Conservation (phyloP, 371 early-diverging fungal species). For the Rhizopus stolonifer region DNA sequence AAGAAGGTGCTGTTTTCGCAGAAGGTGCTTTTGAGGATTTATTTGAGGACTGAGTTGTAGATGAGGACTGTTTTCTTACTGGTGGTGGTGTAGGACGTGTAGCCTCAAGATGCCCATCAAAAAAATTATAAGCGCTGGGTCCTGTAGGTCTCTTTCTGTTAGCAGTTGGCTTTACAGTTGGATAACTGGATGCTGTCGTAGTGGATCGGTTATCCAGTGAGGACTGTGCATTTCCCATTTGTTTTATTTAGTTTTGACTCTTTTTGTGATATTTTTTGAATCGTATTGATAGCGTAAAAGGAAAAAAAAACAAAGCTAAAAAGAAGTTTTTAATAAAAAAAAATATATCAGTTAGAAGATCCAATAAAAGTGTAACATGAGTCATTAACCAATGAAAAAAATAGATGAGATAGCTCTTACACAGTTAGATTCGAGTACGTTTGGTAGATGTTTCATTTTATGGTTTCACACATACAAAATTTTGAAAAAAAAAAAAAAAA, state of each 20-base stretch:
- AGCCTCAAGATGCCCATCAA: conserved; percentile 12
- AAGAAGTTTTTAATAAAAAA: not conserved
- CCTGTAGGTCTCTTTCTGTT: conserved; percentile 1
- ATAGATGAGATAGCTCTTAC: not conserved
- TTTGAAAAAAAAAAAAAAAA: too few relatives aligned
- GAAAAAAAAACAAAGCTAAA: not conserved
- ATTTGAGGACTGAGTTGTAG: not conserved
- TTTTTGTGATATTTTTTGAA: not conserved
- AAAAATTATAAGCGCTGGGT: conserved; percentile 14
- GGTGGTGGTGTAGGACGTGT: not conserved
- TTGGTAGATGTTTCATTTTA: not conserved
- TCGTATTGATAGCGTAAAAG: not conserved
- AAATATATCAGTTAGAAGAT: not conserved
- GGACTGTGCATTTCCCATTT: conserved; percentile 22
- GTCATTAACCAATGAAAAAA: not conserved
- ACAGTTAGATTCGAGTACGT: not conserved
- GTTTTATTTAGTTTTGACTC: not conserved
- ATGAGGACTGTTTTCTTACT: conserved; percentile 6
- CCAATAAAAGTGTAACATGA: not conserved
- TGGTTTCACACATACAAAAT: too few relatives aligned
- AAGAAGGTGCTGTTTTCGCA: not conserved
- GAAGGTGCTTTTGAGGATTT: not conserved
- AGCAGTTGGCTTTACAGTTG: not conserved
- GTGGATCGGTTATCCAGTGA: not conserved
- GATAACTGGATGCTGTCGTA: not conserved